Base-by-base conservation (phyloP, 108 stramenopile genomes). In the Discostella pseudostelligera region DNA sequence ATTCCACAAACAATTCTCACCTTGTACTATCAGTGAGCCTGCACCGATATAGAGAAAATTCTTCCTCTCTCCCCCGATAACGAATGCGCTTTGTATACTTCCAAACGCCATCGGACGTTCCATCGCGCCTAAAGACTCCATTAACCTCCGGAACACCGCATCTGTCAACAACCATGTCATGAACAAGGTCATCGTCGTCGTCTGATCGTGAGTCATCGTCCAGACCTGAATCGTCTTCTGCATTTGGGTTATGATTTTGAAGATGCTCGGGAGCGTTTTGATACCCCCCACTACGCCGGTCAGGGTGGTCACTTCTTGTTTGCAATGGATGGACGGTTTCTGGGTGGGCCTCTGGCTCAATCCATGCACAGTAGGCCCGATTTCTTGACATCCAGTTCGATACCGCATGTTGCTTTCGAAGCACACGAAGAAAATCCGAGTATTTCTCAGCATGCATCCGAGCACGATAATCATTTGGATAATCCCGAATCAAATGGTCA, bases 1-100 rank as follows among this genome's bases (percentile, higher is more conserved):
- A 8, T 24, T 14, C 13, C 24, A 14, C 25, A 14, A 51, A 26
- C 26, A 1, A 19, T 28, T 36, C 55, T 56, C 55, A 56, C 55
- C 55, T 56, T 36, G 90, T 87, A 24, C 85, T 84, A 62, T 91
- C 87, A 68, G 85, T 89, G 8, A 96, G 83, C 55, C 79, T 72
- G 79, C 96, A 96, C 47, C 87, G 84, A 74, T 90, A 96, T 11
- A 77, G 39, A 40, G 53, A 55, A 49, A 77, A 77, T 14, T 65
- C 69, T 47, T 64, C 76, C 17, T 69, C 47, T 37, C 59, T 35
- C 3, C 82, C 87, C 17, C 81, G 49, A 35, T 58, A 83, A 8
- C 39, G 32, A 21, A 74, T 83, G 14, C 47, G 20, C 47, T 53
- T 67, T 21, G 54, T 67, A 59, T 79, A 94, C 54, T 74, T 84